Conservation (phyloP, 225 moss, liverwort and hornwort species). For the Asterella californica region DNA sequence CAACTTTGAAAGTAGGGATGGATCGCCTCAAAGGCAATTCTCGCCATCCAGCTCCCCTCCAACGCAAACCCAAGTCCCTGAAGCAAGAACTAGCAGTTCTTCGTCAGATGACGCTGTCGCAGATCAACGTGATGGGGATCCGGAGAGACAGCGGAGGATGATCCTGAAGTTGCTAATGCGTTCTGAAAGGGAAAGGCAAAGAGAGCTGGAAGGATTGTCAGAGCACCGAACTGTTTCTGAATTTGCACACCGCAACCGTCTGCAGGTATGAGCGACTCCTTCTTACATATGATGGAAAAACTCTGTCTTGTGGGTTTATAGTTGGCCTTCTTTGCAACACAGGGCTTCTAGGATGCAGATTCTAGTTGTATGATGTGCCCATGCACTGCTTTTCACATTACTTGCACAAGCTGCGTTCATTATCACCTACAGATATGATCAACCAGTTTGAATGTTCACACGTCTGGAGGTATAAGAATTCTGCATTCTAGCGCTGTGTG, state of each 20-base stretch:
- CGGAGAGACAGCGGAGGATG: constrained; percentile 49
- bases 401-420: neutral
- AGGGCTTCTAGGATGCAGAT: too few species aligned
- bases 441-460: neutral
- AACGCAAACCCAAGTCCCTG: constrained; percentile 7
- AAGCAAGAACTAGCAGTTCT: constrained; percentile 12
- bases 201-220: constrained; percentile 67
- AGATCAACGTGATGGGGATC: constrained; percentile 31
- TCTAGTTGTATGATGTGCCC: neutral
- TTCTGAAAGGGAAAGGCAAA: constrained; percentile 65
- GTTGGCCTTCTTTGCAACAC: neutral
- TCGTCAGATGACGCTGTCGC: constrained; percentile 24
- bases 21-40: constrained; percentile 22
- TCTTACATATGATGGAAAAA: neutral
- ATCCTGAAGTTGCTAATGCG: constrained; percentile 58
- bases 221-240: constrained; percentile 69
- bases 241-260: constrained; percentile 65
- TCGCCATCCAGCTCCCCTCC: constrained; percentile 16
- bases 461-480: neutral
- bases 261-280: constrained; percentile 47
- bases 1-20: constrained; percentile 28
- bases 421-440: neutral
- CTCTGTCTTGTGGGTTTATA: neutral
- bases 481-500: neutral
- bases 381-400: neutral